Evolutionary conservation across 2,329 filamentous ascomycete genomes (phyloP), one percentile per base, ranked within the genome.

Genomic region (Neoarthrinium moseri): DNA sequence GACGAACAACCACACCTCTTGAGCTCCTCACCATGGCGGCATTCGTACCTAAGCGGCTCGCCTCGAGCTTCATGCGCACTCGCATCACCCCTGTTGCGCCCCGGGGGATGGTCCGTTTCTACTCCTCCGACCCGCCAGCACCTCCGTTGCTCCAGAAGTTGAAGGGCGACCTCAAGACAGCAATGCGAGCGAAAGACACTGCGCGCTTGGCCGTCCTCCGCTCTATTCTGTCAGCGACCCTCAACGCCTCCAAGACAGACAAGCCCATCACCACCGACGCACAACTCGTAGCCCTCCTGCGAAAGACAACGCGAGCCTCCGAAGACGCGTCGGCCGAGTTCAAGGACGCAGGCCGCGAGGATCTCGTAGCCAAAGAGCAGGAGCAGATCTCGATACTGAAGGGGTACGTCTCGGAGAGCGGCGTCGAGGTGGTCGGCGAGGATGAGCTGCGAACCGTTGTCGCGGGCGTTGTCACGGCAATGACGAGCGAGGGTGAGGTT

Each of bases 231-330:
- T 75, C 86, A 24, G 79, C 86, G 51, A 82, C 86, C 50, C 83
- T 84, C 56, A 91, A 91, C 66, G 83, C 86, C 26, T 85, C 83
- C 62, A 91, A 91, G 68, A 89, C 86, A 12, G 61, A 75, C 30
- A 73, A 70, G 30, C 87, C 88, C n/a, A 80, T 91, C 59, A 73
- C 71, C 45, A 87, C 81, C 18, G 87, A 92, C 64, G 75, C 78
- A 52, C 80, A 87, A 58, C 74, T 92, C 45, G 78, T 90, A 22
- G 70, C 74, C 6, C 71, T 91, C 39, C 75, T 94, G 46, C 77
- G 80, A 52, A 86, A 84, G 66, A 78, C 82, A 42, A 76, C 79
- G 18, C 75, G 77, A 34, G 71, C 76, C 2, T 73, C 77, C 4
- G 69, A 76, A 40, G 78, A 83, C 15, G 81, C 87, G 1, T 74